These are phyloP conservation scores for Saccharomyces hybrid DNA, from an alignment of 1,139 yeast genomes.

Conservation along the genomic window DNA sequence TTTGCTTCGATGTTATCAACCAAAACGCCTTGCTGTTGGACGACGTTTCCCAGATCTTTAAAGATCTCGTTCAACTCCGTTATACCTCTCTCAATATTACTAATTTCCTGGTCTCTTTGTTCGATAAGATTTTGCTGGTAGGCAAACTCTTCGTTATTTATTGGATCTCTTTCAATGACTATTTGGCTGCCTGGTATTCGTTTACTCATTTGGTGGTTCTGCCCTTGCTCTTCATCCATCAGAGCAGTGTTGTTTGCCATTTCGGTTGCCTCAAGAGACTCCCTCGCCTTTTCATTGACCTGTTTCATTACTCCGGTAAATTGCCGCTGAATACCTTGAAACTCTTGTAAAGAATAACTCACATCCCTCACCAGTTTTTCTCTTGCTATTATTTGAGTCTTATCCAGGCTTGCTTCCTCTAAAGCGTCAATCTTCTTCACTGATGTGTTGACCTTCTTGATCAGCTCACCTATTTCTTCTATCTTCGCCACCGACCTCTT, in stretches of 20 bases:
- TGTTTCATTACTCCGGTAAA: constrained; percentile 41
- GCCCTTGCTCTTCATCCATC: constrained; percentile 14
- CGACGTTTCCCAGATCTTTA: constrained; percentile 72
- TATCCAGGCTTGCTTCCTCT: constrained; percentile 32
- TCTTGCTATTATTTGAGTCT: constrained; percentile 51
- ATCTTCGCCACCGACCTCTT: constrained; percentile 42
- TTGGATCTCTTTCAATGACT: constrained; percentile 58
- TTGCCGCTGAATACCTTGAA: constrained; percentile 53
- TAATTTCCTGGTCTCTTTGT: constrained; percentile 82
- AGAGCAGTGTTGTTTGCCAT: constrained; percentile 13
- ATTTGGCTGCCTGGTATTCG: constrained; percentile 33
- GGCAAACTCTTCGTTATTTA: constrained; percentile 78
- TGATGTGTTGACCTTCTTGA: constrained; percentile 41
- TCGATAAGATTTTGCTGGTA: constrained; percentile 74
- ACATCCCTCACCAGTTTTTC: constrained; percentile 53
- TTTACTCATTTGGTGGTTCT: not conserved
- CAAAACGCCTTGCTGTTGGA: constrained; percentile 77
- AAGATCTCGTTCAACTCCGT: constrained; percentile 83
- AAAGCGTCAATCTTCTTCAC: constrained; percentile 35
- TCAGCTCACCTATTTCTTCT: constrained; percentile 40
- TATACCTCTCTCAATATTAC: constrained; percentile 79
- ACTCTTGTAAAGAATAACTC: constrained; percentile 46
- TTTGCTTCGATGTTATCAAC: constrained; percentile 85
- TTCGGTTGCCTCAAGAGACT: constrained; percentile 27
- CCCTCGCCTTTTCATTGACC: constrained; percentile 37